phyloP scores from a whole-genome alignment of 257 asterid genomes.

The Przewalskia tangutica region DNA sequence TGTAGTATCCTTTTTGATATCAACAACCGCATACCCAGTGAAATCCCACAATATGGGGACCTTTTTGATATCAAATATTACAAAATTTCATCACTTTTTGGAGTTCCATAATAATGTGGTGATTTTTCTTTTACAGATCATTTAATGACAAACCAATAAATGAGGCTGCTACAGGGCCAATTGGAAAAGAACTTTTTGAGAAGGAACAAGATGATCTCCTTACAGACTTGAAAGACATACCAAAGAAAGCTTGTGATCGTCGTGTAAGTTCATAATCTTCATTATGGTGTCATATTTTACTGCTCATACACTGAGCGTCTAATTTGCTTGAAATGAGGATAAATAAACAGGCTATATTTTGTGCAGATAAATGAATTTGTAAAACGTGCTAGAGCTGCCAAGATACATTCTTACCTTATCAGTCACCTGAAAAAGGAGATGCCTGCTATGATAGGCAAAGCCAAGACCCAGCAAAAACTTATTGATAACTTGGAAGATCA shows the following conservation, averaged over 20 bases:
- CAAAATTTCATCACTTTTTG: background rate
- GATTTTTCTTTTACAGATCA: slow-evolving; percentile 33
- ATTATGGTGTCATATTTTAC: background rate
- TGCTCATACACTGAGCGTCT: background rate
- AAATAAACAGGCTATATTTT: background rate
- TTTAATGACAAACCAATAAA: slow-evolving; percentile 86
- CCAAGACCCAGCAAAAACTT: slow-evolving; percentile 83
- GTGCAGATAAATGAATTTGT: slow-evolving; percentile 89
- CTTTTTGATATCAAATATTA: background rate
- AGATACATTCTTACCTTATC: slow-evolving; percentile 81
- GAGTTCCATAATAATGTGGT: background rate
- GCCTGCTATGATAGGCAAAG: slow-evolving; percentile 98
- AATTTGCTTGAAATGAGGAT: background rate
- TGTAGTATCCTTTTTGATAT: background rate
- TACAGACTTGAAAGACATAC: slow-evolving; percentile 66
- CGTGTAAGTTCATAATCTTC: slow-evolving; percentile 45
- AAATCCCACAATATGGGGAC: no score
- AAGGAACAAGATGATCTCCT: slow-evolving; percentile 90
- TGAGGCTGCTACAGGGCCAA: slow-evolving; percentile 61
- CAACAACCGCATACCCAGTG: background rate
- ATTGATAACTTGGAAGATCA: slow-evolving; percentile 64
- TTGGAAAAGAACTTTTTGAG: slow-evolving; percentile 80
- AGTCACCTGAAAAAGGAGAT: slow-evolving; percentile 80
- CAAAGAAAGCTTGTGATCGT: slow-evolving; percentile 94
- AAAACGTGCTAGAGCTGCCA: slow-evolving; percentile 94